Evolutionary conservation across 768 basidiomycete genomes (phyloP).

Genomic region (Clitopilus hobsonii): DNA sequence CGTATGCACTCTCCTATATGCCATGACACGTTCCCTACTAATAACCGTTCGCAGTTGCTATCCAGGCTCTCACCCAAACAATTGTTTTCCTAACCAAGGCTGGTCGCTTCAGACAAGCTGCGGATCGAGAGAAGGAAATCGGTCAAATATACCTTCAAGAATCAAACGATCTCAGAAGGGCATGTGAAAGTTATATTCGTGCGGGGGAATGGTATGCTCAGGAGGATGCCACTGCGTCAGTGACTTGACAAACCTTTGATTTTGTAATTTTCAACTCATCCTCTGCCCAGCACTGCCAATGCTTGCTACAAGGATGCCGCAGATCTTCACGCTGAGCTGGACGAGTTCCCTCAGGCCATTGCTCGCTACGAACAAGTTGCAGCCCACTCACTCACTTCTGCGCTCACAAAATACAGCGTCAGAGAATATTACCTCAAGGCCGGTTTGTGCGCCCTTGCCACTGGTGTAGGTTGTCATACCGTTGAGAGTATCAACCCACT

Average conservation of each 20-base stretch:
- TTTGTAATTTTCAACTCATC: not conserved
- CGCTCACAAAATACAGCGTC: constrained; percentile 95
- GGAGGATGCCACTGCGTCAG: constrained; percentile 94
- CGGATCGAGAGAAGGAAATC: constrained; percentile 97
- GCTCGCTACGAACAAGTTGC: constrained; percentile 89
- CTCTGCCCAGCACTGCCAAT: constrained; percentile 75
- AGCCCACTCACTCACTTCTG: constrained; percentile 69
- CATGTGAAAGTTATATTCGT: constrained; percentile 85
- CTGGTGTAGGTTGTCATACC: constrained; percentile 52
- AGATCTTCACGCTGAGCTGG: constrained; percentile 87
- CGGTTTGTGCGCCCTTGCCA: constrained; percentile 83
- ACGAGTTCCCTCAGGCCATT: constrained; percentile 82
- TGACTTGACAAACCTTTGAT: not conserved
- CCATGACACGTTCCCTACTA: constrained; percentile 6
- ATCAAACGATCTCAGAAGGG: constrained; percentile 70
- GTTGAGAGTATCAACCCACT: not conserved
- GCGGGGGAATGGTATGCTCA: constrained; percentile 98
- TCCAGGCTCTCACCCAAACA: constrained; percentile 81
- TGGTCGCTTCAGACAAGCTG: constrained; percentile 95
- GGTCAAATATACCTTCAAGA: constrained; percentile 91
- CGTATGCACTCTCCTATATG: constrained; percentile 41
- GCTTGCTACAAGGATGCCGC: constrained; percentile 95
- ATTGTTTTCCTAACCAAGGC: constrained; percentile 76
- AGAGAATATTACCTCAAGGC: constrained; percentile 96
- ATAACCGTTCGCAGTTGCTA: constrained; percentile 59